These are phyloP conservation scores for Citrus sinensis DNA, from an alignment of 345 rosid species.

Conservation along the genomic window DNA sequence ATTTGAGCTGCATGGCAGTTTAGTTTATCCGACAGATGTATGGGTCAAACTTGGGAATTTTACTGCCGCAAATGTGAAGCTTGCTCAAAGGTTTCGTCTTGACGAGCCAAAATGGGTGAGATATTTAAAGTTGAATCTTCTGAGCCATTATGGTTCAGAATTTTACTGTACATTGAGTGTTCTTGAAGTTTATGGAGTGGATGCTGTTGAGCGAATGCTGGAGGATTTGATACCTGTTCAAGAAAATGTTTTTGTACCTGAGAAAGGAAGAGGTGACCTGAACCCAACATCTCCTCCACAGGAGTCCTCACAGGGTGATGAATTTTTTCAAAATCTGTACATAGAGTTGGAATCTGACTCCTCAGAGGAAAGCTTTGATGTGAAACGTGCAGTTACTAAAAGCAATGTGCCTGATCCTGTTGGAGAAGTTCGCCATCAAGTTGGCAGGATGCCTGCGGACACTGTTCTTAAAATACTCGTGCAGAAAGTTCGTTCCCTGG, in stretches of 20 bases:
- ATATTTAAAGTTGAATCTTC: too few relatives aligned
- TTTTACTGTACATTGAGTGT: constrained; percentile 50
- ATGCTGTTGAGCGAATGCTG: constrained; percentile 91
- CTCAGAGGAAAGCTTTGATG: constrained; percentile 28
- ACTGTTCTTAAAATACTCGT: constrained; percentile 81
- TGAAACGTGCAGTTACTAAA: constrained; percentile 36
- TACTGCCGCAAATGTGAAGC: too few relatives aligned
- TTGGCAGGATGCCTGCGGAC: constrained; percentile 92
- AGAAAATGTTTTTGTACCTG: constrained; percentile 36
- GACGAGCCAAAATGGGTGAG: too few relatives aligned
- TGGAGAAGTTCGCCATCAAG: constrained; percentile 72
- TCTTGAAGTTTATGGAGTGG: constrained; percentile 86
- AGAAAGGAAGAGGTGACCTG: constrained; percentile 38
- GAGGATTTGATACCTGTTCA: constrained; percentile 83
- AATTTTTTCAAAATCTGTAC: constrained; percentile 24
- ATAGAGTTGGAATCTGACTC: constrained; percentile 34
- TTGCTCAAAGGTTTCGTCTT: too few relatives aligned
- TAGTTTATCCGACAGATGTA: too few relatives aligned
- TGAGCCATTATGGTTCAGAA: too few relatives aligned
- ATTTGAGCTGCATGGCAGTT: too few relatives aligned
- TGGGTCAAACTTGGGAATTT: too few relatives aligned
- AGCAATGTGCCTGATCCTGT: constrained; percentile 38
- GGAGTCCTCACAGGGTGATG: constrained; percentile 37
- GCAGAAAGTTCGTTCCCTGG: constrained; percentile 90
- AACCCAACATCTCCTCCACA: constrained; percentile 31